Percentiles rank a stretch among this genome's conserved stretches.
phyloP scores from a whole-genome alignment of 805 yeast genomes.

The Saccharomycopsis oosterbeekiorum region DNA sequence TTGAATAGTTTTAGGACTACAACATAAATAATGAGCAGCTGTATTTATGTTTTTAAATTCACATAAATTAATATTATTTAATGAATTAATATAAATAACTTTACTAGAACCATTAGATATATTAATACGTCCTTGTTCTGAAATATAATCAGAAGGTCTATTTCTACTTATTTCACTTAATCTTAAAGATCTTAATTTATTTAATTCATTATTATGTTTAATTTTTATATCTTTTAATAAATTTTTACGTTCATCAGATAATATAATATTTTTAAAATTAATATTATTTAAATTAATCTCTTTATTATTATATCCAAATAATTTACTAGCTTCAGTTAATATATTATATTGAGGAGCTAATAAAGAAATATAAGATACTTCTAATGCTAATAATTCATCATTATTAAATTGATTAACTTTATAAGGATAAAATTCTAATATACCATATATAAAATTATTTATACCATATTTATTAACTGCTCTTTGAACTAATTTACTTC shows the following conservation, averaged over 20 bases:
- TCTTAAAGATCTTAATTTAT: neutral
- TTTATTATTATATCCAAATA: neutral
- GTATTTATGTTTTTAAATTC: neutral
- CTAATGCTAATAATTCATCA: neutral
- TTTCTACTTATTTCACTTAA: neutral
- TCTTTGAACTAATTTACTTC: constrained; percentile 1
- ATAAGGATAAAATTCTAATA: constrained; percentile 2
- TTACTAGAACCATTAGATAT: neutral
- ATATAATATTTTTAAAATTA: neutral
- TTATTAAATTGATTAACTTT: neutral
- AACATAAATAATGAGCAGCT: neutral
- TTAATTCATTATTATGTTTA: neutral
- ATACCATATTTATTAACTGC: neutral
- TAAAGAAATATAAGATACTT: neutral
- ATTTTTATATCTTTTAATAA: neutral
- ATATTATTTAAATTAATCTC: neutral
- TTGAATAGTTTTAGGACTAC: neutral
- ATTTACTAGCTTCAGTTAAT: neutral
- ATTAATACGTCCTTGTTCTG: neutral
- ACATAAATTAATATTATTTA: neutral
- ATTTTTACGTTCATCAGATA: neutral
- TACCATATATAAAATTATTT: constrained; percentile 2
- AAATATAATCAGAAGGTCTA: neutral
- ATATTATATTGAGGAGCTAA: constrained; percentile 1
- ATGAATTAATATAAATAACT: neutral